These are phyloP conservation scores for Calonectria pteridis DNA, from an alignment of 2,329 filamentous ascomycete genomes.

Conservation along the genomic window DNA sequence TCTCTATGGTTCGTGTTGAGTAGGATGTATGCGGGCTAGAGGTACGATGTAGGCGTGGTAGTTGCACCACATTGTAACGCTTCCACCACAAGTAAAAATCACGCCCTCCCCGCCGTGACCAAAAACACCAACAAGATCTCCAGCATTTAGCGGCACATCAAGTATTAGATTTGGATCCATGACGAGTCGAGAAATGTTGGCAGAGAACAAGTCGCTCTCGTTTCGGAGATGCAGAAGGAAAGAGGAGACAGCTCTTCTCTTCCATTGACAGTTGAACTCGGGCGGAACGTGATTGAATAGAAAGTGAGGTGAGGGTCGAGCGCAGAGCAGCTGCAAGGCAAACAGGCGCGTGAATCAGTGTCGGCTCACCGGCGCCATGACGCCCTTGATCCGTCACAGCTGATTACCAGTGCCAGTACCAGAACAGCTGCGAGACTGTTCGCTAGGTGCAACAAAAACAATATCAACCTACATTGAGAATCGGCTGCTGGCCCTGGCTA, in stretches of 20 bases:
- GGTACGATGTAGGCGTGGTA: conserved; percentile 44
- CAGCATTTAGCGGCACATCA: conserved; percentile 24
- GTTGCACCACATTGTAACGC: conserved; percentile 36
- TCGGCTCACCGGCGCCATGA: conserved; percentile 21
- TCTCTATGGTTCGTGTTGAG: neutral
- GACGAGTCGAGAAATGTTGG: neutral
- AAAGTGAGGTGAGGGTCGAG: conserved; percentile 16
- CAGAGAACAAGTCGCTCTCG: neutral
- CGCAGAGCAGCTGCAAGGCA: neutral
- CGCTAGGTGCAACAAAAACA: conserved; percentile 10
- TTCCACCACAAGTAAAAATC: conserved; percentile 34
- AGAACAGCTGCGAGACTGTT: neutral
- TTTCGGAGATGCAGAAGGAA: neutral
- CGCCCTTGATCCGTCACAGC: conserved; percentile 29
- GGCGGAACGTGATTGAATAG: neutral
- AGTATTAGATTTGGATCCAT: conserved; percentile 28
- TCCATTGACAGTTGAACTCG: neutral
- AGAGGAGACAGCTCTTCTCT: neutral
- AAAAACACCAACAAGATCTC: conserved; percentile 41
- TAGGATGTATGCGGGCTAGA: conserved; percentile 13
- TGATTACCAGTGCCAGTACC: conserved; percentile 27
- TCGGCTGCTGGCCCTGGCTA: conserved; percentile 58
- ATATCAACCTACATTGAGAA: conserved; percentile 63
- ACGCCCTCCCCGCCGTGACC: conserved; percentile 37
- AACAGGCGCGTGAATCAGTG: conserved; percentile 31